Evolutionary conservation across 2,329 filamentous ascomycete genomes (phyloP).

Genomic region (Phyllosticta ampelicida): DNA sequence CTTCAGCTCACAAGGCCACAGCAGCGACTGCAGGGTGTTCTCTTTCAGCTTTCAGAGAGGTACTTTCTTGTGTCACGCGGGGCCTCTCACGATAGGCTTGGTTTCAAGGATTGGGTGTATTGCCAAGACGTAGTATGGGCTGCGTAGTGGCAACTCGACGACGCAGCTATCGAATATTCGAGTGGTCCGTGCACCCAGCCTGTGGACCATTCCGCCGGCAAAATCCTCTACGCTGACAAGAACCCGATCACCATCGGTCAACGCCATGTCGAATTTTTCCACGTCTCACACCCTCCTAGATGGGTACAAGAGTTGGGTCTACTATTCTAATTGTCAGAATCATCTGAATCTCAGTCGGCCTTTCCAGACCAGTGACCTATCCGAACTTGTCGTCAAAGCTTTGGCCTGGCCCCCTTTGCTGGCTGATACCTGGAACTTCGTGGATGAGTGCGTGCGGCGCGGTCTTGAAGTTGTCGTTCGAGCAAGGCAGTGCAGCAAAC

Average conservation of each 20-base stretch:
- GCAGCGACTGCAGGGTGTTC: no score
- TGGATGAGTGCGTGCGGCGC: neutral
- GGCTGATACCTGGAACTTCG: neutral
- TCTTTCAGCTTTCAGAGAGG: no score
- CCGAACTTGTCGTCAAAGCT: neutral
- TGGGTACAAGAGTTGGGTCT: neutral
- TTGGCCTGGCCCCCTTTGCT: neutral
- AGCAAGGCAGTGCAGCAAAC: neutral
- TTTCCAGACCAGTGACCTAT: neutral
- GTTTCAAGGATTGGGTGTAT: no score
- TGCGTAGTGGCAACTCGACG: no score
- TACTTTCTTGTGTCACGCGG: no score
- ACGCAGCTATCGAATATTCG: no score
- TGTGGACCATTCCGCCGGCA: no score
- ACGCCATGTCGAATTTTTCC: neutral
- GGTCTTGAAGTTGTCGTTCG: neutral
- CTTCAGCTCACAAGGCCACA: no score
- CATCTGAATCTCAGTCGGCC: neutral
- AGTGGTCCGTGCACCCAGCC: no score
- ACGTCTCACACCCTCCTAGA: neutral
- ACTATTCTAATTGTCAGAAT: neutral
- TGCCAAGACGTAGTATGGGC: no score
- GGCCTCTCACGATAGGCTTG: no score
- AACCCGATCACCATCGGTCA: neutral
- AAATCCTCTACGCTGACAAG: neutral